Conservation (phyloP, 78 protist genomes). For the Dictyostelium citrinum region DNA sequence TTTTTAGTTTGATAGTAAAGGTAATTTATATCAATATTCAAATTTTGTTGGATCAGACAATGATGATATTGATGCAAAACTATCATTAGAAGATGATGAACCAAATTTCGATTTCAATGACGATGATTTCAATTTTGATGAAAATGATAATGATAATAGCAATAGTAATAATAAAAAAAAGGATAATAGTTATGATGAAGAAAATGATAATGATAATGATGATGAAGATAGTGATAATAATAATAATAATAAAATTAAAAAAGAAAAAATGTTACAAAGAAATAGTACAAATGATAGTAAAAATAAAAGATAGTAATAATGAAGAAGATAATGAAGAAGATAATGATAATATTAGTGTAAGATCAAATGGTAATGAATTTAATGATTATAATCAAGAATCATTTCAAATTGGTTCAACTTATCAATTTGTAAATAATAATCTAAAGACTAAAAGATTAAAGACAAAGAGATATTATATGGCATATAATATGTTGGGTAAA, state of each 20-base stretch:
- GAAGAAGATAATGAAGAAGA: background rate
- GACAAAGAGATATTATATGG: conserved; percentile 38
- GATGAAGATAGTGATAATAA: background rate
- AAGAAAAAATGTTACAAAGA: background rate
- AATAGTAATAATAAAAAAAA: background rate
- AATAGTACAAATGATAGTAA: background rate
- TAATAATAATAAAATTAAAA: background rate
- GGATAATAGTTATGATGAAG: background rate
- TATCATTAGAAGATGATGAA: background rate
- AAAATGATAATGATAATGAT: background rate
- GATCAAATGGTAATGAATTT: background rate
- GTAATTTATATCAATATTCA: background rate
- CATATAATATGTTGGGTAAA: conserved; percentile 46
- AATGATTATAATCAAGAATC: conserved; percentile 10
- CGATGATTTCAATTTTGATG: conserved; percentile 15
- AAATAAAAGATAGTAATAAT: background rate
- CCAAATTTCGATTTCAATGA: background rate
- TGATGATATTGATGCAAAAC: background rate
- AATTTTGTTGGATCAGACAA: background rate
- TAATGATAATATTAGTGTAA: background rate
- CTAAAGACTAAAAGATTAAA: background rate
- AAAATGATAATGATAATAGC: background rate
- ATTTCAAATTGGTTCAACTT: conserved; percentile 62
- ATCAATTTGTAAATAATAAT: background rate
- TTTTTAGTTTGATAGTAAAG: background rate